These are phyloP conservation scores for Boletus insuetus DNA, from an alignment of 768 basidiomycete species.

Conservation along the genomic window DNA sequence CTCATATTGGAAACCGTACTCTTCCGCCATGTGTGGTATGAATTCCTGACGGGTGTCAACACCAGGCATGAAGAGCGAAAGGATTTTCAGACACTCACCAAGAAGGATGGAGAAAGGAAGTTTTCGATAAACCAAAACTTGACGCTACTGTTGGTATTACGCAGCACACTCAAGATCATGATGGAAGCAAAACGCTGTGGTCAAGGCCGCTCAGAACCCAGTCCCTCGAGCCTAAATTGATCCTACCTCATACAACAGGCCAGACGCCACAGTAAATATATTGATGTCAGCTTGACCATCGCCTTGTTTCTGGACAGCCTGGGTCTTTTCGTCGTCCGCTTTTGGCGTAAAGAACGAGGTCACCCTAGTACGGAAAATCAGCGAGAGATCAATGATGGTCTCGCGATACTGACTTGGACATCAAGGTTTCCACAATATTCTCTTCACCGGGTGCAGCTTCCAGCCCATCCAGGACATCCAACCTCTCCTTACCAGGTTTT, in stretches of 20 bases:
- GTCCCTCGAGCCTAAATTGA: background rate
- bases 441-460: constrained; percentile 30
- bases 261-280: constrained; percentile 98
- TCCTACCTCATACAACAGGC: constrained; percentile 90
- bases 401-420: constrained; percentile 46
- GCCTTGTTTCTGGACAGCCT: constrained; percentile 24
- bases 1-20: constrained; percentile 94
- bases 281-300: constrained; percentile 85
- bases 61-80: background rate
- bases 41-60: constrained; percentile 62
- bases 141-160: constrained; percentile 90
- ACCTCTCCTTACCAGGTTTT: constrained; percentile 71
- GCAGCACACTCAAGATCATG: constrained; percentile 95
- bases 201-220: background rate
- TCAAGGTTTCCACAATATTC: constrained; percentile 46
- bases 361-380: constrained; percentile 33
- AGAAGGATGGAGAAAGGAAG: constrained; percentile 95
- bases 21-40: constrained; percentile 86
- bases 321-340: constrained; percentile 17
- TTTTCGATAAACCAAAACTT: constrained; percentile 99
- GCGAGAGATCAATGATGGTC: background rate
- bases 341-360: constrained; percentile 42
- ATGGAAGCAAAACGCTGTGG: constrained; percentile 91
- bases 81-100: constrained; percentile 47
- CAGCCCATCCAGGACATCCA: constrained; percentile 69